Base-by-base conservation (phyloP, 805 yeast genomes). In the Ogataea methanolica region DNA sequence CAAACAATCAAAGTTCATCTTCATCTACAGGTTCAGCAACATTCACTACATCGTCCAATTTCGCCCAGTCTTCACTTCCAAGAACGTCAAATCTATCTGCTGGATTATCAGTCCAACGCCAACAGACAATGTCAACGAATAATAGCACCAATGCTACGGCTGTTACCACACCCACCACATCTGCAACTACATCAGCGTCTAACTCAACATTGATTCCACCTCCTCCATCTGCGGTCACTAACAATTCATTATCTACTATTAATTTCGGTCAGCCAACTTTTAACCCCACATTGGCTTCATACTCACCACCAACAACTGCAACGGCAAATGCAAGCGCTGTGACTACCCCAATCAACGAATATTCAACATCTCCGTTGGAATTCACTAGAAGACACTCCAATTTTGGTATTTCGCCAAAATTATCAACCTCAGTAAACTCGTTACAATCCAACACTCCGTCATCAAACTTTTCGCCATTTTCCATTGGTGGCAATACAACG, bases 401-500 rank as follows among this genome's bases (percentile, higher is more conserved):
- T 3, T 48, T 45, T 38, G 47, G 50, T 16, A 38, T 49, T 6
- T 49, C 56, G 16, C 58, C 55, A 19, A 45, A 48, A 39, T 26
- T 39, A 39, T 39, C 41, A 9, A 39, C 29, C n/a, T 39, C 41
- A 15, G 41, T 33, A 12, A 39, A 31, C 17, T 39, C 41, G 9
- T 8, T 39, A 12, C 33, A 39, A 23, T 39, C 50, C 9, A 41
- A 43, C 29, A 43, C 54, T 39, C 46, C 54, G 19, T 35, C 55
- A 17, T 37, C 33, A 23, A 39, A 33, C 29, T 23, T 23, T 36
- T 26, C 36, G 7, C 58, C 61, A 3, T 42, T 65, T 36, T 66
- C 71, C 1, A 52, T 66, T 43, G 71, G 71, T 33, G 71, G 71
- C 45, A 67, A 67, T 51, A 62, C 72, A 26, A 69, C 68, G 16